Evolutionary conservation across 2,329 filamentous ascomycete genomes (phyloP).

Genomic region (Ceratocystis diversiconidia): DNA sequence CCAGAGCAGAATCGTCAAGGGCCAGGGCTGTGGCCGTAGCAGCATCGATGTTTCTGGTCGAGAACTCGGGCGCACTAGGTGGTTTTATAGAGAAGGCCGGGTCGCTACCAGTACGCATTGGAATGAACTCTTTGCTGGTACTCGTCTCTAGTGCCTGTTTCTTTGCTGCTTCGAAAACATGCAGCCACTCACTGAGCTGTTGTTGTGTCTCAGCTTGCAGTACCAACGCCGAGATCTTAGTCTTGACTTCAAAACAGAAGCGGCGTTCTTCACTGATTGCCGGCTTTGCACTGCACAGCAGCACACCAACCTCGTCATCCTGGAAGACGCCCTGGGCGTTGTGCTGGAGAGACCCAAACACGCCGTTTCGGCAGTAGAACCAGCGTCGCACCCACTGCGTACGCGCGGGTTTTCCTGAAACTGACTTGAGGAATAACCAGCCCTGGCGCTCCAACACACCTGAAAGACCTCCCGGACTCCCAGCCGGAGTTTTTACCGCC

Average conservation of each 20-base stretch:
- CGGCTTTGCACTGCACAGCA: conserved; percentile 84
- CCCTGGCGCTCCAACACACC: conserved; percentile 69
- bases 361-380: conserved; percentile 91
- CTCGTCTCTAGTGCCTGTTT: conserved; percentile 73
- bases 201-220: conserved; percentile 85
- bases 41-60: conserved; percentile 60
- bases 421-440: conserved; percentile 73
- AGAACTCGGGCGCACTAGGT: conserved; percentile 78
- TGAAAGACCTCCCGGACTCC: conserved; percentile 22
- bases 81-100: conserved; percentile 88
- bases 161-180: conserved; percentile 86
- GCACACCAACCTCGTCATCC: conserved; percentile 86
- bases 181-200: conserved; percentile 89
- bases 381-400: conserved; percentile 84
- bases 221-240: conserved; percentile 78
- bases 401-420: conserved; percentile 76
- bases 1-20: conserved; percentile 29
- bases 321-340: conserved; percentile 78
- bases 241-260: conserved; percentile 98
- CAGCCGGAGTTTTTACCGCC: conserved; percentile 11
- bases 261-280: conserved; percentile 84
- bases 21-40: conserved; percentile 32
- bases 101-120: conserved; percentile 39
- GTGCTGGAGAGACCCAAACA: conserved; percentile 88
- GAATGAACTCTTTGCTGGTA: conserved; percentile 36